Evolutionary conservation across 768 basidiomycete species (phyloP).

Genomic region (Lactarius tabidus): DNA sequence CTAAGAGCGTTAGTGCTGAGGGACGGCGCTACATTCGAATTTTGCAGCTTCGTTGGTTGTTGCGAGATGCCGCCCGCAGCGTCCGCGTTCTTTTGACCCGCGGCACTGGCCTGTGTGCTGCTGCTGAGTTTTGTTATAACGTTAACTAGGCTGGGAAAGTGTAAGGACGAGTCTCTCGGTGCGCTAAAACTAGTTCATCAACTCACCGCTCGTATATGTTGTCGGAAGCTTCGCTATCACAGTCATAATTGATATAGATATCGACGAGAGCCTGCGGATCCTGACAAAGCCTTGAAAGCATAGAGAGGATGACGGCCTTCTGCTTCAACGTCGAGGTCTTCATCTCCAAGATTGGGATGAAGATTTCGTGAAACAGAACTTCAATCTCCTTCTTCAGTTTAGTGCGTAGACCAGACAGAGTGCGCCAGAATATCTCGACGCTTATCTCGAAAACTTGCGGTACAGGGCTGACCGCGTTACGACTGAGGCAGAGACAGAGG

Average conservation of each 20-base stretch:
- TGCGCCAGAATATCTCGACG: slow-evolving; percentile 98
- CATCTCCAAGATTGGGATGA: slow-evolving; percentile 98
- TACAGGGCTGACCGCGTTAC: slow-evolving; percentile 94
- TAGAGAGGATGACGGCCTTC: slow-evolving; percentile 87
- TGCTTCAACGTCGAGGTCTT: slow-evolving; percentile 92
- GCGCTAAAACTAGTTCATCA: background rate
- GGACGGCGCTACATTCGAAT: slow-evolving; percentile 51
- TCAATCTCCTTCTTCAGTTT: slow-evolving; percentile 99
- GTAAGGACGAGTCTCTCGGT: slow-evolving; percentile 3
- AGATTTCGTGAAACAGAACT: slow-evolving; percentile 97
- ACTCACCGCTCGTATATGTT: slow-evolving; percentile 96
- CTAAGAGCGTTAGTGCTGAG: slow-evolving; percentile 62
- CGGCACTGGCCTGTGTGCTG: slow-evolving; percentile 44
- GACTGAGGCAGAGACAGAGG: slow-evolving; percentile 84
- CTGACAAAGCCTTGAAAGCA: slow-evolving; percentile 84
- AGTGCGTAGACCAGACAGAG: slow-evolving; percentile 88
- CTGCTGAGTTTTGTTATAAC: slow-evolving; percentile 88
- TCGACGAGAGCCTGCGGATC: slow-evolving; percentile 98
- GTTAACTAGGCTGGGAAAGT: slow-evolving; percentile 70
- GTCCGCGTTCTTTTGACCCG: slow-evolving; percentile 50
- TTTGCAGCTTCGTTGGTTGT: slow-evolving; percentile 46
- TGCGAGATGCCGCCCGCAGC: slow-evolving; percentile 57
- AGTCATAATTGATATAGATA: slow-evolving; percentile 98
- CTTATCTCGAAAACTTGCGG: slow-evolving; percentile 97
- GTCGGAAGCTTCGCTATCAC: slow-evolving; percentile 89